phyloP scores from a whole-genome alignment of 139 green algal genomes.

The Chlamydomonas asymmetrica region DNA sequence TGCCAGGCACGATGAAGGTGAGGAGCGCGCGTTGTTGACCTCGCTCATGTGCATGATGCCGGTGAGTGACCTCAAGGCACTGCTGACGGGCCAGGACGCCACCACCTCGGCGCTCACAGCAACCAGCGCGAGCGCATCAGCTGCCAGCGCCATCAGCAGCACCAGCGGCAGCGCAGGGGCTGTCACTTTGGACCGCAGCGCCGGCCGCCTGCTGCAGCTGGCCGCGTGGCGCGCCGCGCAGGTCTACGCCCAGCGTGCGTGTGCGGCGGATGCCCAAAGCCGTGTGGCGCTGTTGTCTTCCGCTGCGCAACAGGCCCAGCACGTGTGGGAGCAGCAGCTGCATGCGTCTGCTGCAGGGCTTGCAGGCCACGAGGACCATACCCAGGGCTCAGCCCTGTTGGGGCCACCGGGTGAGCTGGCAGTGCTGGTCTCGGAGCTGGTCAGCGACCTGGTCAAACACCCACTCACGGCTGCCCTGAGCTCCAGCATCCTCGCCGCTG shows the following conservation, averaged over 20 bases:
- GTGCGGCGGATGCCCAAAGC: neutral
- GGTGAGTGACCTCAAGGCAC: too few species aligned
- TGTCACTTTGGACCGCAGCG: neutral
- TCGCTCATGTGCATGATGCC: too few species aligned
- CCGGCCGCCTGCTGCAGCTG: conserved; percentile 29
- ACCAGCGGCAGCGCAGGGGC: neutral
- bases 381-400: too few species aligned
- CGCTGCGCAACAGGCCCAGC: too few species aligned
- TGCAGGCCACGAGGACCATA: too few species aligned
- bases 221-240: conserved; percentile 35
- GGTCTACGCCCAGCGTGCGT: conserved; percentile 43
- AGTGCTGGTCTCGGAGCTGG: conserved; percentile 21
- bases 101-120: too few species aligned
- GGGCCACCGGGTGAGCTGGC: conserved; percentile 26
- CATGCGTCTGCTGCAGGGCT: too few species aligned
- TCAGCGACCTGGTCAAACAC: conserved; percentile 3
- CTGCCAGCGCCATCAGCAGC: neutral
- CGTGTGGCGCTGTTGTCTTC: neutral
- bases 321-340: too few species aligned
- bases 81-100: too few species aligned
- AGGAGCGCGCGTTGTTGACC: too few species aligned
- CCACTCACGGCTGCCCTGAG: neutral
- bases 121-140: too few species aligned
- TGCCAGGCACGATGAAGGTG: too few species aligned
- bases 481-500: neutral